Conservation (phyloP, 192 early-diverging fungal species). For the Geranomyces michiganensis region DNA sequence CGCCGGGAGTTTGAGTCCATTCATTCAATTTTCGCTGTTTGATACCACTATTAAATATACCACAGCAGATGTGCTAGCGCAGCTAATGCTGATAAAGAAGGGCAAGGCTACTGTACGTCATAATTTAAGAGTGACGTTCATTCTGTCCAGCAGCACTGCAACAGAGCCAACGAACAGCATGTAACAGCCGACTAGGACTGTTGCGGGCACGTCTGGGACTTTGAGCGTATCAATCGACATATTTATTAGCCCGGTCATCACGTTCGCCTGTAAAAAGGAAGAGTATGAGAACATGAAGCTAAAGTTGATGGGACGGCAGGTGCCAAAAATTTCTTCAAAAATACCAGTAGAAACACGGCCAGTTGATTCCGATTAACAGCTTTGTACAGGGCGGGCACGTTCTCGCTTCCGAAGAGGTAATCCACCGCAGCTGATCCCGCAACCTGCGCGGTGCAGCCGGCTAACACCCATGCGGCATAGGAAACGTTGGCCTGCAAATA, state of each 20-base stretch:
- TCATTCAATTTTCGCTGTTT: slow-evolving; percentile 22
- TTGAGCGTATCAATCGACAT: slow-evolving; percentile 77
- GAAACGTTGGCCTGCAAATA: slow-evolving; percentile 59
- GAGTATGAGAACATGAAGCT: slow-evolving; percentile 15
- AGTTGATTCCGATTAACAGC: slow-evolving; percentile 83
- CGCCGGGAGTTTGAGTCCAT: slow-evolving; percentile 19
- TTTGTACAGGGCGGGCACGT: slow-evolving; percentile 39
- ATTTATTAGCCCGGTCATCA: slow-evolving; percentile 86
- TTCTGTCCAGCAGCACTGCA: slow-evolving; percentile 17
- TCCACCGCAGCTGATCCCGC: slow-evolving; percentile 65
- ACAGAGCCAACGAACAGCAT: slow-evolving; percentile 29
- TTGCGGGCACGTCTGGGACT: slow-evolving; percentile 37
- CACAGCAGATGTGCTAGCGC: no score
- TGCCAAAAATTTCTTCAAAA: neutral
- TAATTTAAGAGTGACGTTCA: slow-evolving; percentile 35
- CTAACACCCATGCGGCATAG: slow-evolving; percentile 78
- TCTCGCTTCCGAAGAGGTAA: slow-evolving; percentile 20
- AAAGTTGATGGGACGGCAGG: neutral
- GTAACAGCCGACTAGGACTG: slow-evolving; percentile 29
- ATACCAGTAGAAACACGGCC: slow-evolving; percentile 77
- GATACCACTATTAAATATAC: no score
- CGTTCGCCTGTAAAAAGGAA: slow-evolving; percentile 66
- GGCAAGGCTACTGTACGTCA: neutral
- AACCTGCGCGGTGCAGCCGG: slow-evolving; percentile 69
- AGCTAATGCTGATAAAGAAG: no score